phyloP scores from a whole-genome alignment of 352 stramenopile species.

The Phytopythium montanum region DNA sequence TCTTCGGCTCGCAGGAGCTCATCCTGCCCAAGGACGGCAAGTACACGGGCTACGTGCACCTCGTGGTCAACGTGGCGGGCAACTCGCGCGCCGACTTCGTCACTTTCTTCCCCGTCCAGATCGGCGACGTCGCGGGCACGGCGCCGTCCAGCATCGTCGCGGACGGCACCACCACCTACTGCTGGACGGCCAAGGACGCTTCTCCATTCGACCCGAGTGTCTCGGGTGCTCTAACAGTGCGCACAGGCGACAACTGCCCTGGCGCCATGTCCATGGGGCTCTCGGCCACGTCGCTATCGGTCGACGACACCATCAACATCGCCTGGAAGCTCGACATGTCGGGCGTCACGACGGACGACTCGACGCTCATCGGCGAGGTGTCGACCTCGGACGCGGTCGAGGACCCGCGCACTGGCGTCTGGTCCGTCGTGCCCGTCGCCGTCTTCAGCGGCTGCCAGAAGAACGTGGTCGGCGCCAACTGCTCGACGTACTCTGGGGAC shows the following conservation, averaged over 20 bases:
- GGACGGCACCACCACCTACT: constrained; percentile 75
- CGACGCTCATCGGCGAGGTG: constrained; percentile 62
- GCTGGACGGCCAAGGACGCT: constrained; percentile 51
- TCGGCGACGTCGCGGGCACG: constrained; percentile 57
- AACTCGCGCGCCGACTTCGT: constrained; percentile 73
- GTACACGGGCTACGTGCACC: constrained; percentile 72
- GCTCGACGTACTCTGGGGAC: constrained; percentile 59
- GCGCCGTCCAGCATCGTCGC: constrained; percentile 37
- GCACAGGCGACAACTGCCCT: constrained; percentile 64
- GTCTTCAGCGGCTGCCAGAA: constrained; percentile 67
- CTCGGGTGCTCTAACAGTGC: constrained; percentile 48
- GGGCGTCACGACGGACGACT: constrained; percentile 36
- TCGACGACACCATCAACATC: constrained; percentile 49
- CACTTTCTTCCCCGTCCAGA: constrained; percentile 76
- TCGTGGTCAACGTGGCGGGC: constrained; percentile 59
- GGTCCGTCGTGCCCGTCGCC: constrained; percentile 63
- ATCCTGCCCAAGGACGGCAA: constrained; percentile 72
- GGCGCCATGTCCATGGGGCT: constrained; percentile 56
- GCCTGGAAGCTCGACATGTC: constrained; percentile 67
- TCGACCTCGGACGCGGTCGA: constrained; percentile 47
- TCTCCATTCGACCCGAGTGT: constrained; percentile 62
- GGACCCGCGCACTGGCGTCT: constrained; percentile 45
- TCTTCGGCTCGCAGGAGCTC: constrained; percentile 65
- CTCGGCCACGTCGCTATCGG: constrained; percentile 42
- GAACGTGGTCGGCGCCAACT: constrained; percentile 46